Base-by-base conservation (phyloP, 345 rosid species). In the Capsella bursapastoris region DNA sequence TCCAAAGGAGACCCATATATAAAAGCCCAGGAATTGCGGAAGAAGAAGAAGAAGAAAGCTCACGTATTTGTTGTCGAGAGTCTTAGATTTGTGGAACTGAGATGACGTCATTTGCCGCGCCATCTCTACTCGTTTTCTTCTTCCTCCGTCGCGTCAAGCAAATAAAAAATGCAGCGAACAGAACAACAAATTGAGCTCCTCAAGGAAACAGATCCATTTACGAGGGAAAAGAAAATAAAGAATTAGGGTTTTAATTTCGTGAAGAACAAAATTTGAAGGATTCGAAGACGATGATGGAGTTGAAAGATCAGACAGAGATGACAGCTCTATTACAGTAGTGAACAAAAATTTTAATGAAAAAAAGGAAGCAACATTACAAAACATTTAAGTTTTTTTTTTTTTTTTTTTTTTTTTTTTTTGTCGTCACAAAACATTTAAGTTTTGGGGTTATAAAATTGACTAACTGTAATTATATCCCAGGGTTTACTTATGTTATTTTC, bases 41-140 rank as follows among this genome's bases (percentile, higher is more conserved):
- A 16, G 41, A 60, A 56, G 34, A 27, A 25, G 68, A 13, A 22
- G 66, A 59, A 35, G 32, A 60, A 31, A 32, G 64, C 85, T 87
- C 72, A 90, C 97, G 57, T 90, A 89, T 91, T 91, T 91, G 86
- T 91, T 91, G 84, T 87, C 92, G 64, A 91, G 97, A 68, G 92
- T 85, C 89, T 89, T 91, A 59, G 92, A 86, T 84, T 89, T 89
- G 84, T 80, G 97, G 68, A 89, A 83, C 64, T 87, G 89, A 50
- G 95, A 66, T 38, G 90, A 70, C 66, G 88, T 78, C 79, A 81
- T 66, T 81, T 86, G 81, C 50, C 81, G 81, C 61, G 81, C 77
- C 81, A 78, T 78, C 66, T 60, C 65, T 45, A 50, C 70, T 56
- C 53, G 29, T 48, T 9, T 45, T 35, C 64, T 45, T 62, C 70